Evolutionary conservation across 2,329 filamentous ascomycete genomes (phyloP).

Genomic region (Aspergillus sp.): DNA sequence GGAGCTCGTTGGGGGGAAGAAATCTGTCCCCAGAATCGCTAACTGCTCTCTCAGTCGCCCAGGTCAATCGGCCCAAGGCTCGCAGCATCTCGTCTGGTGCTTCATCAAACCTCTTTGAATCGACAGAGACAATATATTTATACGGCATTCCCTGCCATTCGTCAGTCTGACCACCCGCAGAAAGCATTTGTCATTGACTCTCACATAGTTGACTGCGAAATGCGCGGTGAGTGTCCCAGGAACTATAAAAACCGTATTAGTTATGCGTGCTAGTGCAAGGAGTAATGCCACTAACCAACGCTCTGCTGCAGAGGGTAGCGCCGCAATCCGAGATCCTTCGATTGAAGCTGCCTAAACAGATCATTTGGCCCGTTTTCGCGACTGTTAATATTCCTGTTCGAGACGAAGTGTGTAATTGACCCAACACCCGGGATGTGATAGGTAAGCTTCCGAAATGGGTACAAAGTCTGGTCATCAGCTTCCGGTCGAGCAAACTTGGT

Average conservation of each 20-base stretch:
- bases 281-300: conserved; percentile 25
- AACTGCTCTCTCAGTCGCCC: conserved; percentile 41
- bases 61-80: conserved; percentile 43
- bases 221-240: conserved; percentile 34
- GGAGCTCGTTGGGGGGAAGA: conserved; percentile 46
- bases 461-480: conserved; percentile 19
- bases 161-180: too few relatives aligned
- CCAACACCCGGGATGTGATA: conserved; percentile 31
- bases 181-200: conserved; percentile 6
- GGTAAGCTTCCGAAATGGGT: conserved; percentile 24
- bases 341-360: conserved; percentile 47
- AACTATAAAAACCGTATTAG: conserved; percentile 24
- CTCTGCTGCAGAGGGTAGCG: conserved; percentile 29
- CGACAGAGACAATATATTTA: conserved; percentile 47
- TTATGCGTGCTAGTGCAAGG: too few relatives aligned
- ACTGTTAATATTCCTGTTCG: conserved; percentile 44
- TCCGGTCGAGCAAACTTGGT: conserved; percentile 17
- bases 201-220: conserved; percentile 41
- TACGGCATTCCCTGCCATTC: conserved; percentile 51
- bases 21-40: conserved; percentile 11
- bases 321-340: conserved; percentile 37
- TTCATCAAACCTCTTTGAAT: conserved; percentile 34
- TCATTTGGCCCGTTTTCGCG: conserved; percentile 50
- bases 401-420: conserved; percentile 47
- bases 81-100: conserved; percentile 35